These are phyloP conservation scores for Chrysoporthe deuterocubensis DNA, from an alignment of 2,329 filamentous ascomycete genomes.

Conservation along the genomic window DNA sequence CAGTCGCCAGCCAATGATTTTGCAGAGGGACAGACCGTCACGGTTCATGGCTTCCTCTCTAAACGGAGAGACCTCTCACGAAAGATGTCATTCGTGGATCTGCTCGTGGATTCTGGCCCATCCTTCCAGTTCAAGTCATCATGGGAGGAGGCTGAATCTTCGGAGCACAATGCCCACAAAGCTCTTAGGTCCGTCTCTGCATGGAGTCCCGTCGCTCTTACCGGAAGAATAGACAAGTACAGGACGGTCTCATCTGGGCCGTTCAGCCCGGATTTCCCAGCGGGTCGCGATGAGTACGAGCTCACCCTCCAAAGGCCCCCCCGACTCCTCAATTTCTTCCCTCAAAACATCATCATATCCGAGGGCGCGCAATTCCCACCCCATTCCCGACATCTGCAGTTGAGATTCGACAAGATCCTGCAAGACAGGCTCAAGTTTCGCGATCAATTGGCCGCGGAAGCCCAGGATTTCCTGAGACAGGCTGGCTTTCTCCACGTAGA, in stretches of 20 bases:
- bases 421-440: constrained; percentile 73
- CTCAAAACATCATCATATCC: constrained; percentile 76
- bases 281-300: constrained; percentile 46
- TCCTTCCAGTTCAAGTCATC: constrained; percentile 48
- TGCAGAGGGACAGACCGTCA: constrained; percentile 46
- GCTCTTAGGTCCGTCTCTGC: constrained; percentile 51
- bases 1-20: constrained; percentile 36
- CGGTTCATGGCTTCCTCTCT: constrained; percentile 73
- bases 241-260: constrained; percentile 1
- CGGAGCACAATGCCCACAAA: constrained; percentile 42
- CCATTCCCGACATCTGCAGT: constrained; percentile 79
- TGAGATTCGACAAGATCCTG: constrained; percentile 73
- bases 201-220: constrained; percentile 57
- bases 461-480: constrained; percentile 58
- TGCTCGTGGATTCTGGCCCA: constrained; percentile 39
- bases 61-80: constrained; percentile 70
- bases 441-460: constrained; percentile 57
- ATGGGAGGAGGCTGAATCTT: constrained; percentile 42
- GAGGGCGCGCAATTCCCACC: constrained; percentile 74
- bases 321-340: constrained; percentile 72
- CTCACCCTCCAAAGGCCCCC: constrained; percentile 68
- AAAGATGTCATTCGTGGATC: constrained; percentile 71
- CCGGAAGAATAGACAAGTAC: constrained; percentile 41
- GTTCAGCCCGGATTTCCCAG: constrained; percentile 29
- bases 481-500: constrained; percentile 78